phyloP scores from a whole-genome alignment of 371 early-diverging fungal species.

The Sporodiniella umbellata region DNA sequence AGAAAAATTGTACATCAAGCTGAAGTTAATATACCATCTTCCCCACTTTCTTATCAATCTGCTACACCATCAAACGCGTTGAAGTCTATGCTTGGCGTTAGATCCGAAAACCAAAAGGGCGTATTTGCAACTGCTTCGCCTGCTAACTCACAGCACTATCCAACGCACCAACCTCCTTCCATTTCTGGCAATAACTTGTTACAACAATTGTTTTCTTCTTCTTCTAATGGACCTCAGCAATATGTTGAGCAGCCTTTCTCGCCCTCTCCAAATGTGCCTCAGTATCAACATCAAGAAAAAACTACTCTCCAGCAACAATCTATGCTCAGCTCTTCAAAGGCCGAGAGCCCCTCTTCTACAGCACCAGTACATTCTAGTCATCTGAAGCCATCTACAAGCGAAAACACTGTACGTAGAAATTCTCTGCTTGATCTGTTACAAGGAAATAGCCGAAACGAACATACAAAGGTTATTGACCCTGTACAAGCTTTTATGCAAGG shows the following conservation, averaged over 20 bases:
- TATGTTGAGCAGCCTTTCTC: too few relatives aligned
- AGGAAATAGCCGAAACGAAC: constrained; percentile 3
- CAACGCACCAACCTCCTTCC: constrained; percentile 16
- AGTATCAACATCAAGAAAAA: background rate
- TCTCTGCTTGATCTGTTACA: constrained; percentile 19
- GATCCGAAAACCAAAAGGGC: background rate
- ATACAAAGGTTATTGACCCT: background rate
- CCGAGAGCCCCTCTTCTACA: background rate
- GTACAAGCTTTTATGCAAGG: constrained; percentile 5
- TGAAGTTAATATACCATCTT: constrained; percentile 1
- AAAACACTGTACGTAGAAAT: constrained; percentile 21
- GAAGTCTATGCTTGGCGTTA: constrained; percentile 29
- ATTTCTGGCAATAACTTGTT: constrained; percentile 4
- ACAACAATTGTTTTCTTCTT: constrained; percentile 10
- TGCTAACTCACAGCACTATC: constrained; percentile 14
- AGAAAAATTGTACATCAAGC: constrained; percentile 4
- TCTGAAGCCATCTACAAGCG: background rate
- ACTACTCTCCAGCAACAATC: background rate
- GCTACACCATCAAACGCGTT: constrained; percentile 17
- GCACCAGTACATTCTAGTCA: background rate
- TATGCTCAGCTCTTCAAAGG: constrained; percentile 11
- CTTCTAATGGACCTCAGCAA: constrained; percentile 5
- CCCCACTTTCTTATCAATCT: constrained; percentile 5
- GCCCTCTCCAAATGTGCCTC: too few relatives aligned
- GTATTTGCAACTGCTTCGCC: constrained; percentile 8